Evolutionary conservation across 352 stramenopile genomes (phyloP).

Genomic region (Globisporangium abappressorium): DNA sequence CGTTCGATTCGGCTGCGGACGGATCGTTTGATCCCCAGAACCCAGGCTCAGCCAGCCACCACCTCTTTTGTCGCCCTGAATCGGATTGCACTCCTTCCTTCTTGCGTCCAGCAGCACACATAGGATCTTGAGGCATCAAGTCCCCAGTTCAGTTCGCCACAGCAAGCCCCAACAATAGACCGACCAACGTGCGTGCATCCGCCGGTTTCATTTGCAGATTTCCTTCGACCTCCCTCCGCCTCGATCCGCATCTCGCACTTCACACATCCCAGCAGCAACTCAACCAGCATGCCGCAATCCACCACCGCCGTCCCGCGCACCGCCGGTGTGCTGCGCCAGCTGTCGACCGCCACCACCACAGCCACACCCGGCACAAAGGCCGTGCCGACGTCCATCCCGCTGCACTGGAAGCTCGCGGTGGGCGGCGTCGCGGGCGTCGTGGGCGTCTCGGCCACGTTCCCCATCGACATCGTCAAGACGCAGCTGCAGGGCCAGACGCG

Average conservation of each 20-base stretch:
- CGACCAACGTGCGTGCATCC: background rate
- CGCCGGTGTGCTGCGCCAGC: slow-evolving; percentile 19
- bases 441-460: slow-evolving; percentile 84
- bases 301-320: slow-evolving; percentile 10
- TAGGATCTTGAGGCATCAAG: background rate
- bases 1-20: background rate
- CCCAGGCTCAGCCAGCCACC: background rate
- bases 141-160: background rate
- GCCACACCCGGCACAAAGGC: slow-evolving; percentile 1
- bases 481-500: slow-evolving; percentile 81
- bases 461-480: slow-evolving; percentile 93
- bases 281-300: slow-evolving; percentile 1
- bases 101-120: too few species aligned
- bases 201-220: slow-evolving; percentile 8
- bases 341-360: slow-evolving; percentile 14
- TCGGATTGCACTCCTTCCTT: background rate
- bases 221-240: background rate
- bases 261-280: background rate
- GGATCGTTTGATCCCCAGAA: slow-evolving; percentile 1
- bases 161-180: background rate
- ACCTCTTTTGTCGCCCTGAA: background rate
- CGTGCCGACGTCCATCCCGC: slow-evolving; percentile 44
- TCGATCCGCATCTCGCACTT: background rate
- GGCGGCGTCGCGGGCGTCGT: slow-evolving; percentile 84
- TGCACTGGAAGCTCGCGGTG: slow-evolving; percentile 82